Base-by-base conservation (phyloP, 495 filamentous ascomycete genomes). In the Evansstolkia leycettana region DNA sequence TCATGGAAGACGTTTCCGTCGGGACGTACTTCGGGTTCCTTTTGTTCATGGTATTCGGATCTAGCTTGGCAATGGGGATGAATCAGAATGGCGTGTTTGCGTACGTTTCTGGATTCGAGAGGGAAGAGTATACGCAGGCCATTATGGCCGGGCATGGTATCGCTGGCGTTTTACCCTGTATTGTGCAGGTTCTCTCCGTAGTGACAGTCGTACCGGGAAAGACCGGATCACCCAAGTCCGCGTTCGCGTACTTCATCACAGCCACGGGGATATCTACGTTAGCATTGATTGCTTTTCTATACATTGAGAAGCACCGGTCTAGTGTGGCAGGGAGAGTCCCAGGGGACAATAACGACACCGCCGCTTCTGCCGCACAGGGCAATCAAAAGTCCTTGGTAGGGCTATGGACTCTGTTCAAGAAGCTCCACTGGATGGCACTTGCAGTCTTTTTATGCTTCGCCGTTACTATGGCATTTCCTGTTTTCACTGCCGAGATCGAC, bases 101-200 rank as follows among this genome's bases (percentile, higher is more conserved):
- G 5, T 95, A 87, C 48, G 87, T 84, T 8, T 72, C 84, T 6
- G 79, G 80, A 17, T 94, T 94, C 43, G 84, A 78, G 13, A 58
- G 80, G 33, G 73, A 80, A 11, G 78, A 85, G 46, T 96, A 94
- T 59, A 94, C 82, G 33, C 88, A 95, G 55, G 90, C 80, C 13
- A 87, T 96, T 54, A 96, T 99, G 92, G 76, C 77, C 16, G 90
- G 90, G 7, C 90, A 99, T 54, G 92, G 77, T 11, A 66, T 96
- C 5, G 87, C 90, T 1, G 90, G 90, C 20, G 88, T 99, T 3
- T 67, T 96, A 10, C 92, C 90, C 0, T 82, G 82, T 28, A 70
- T 94, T 37, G 82, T 82, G 0, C 89, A 75, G 48, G 90, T 95
- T 42, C 48, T 83, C 26, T 82, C 85, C 1, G 84, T 89, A 18